Evolutionary conservation across 495 filamentous ascomycete species (phyloP).

Genomic region (Penicillium longicatenatum): DNA sequence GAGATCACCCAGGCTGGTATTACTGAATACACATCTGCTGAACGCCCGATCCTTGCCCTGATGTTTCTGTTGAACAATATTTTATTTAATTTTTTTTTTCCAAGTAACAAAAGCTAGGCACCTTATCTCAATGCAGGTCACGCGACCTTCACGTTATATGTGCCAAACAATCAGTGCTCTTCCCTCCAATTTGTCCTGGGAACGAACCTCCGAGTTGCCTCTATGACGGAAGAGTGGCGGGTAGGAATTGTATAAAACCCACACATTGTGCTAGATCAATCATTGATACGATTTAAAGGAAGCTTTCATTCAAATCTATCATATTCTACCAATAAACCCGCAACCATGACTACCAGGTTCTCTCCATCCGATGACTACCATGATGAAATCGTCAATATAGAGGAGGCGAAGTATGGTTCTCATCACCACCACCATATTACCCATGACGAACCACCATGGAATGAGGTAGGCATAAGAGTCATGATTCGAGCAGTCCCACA

Average conservation of each 20-base stretch:
- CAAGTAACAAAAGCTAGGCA: too few relatives aligned
- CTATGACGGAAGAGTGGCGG: conserved; percentile 25
- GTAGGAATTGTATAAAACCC: conserved; percentile 5
- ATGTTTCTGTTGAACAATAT: too few relatives aligned
- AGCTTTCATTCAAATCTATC: neutral
- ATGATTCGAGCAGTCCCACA: neutral
- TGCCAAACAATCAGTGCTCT: too few relatives aligned
- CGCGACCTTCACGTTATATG: too few relatives aligned
- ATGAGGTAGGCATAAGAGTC: neutral
- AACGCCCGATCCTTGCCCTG: too few relatives aligned
- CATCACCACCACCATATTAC: conserved; percentile 6
- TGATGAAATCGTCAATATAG: conserved; percentile 13
- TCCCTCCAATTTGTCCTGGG: conserved; percentile 2
- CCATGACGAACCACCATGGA: neutral
- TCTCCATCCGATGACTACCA: conserved; percentile 8
- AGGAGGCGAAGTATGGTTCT: conserved; percentile 9
- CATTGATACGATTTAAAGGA: too few relatives aligned
- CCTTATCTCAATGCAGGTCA: too few relatives aligned
- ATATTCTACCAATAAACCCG: neutral
- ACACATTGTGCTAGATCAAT: neutral
- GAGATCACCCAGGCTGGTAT: too few relatives aligned
- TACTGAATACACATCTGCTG: too few relatives aligned
- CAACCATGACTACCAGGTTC: conserved; percentile 11
- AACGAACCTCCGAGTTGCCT: conserved; percentile 11
- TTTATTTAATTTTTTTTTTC: too few relatives aligned